phyloP scores from a whole-genome alignment of 441 rosid species.

The Bruguiera hainesii region DNA sequence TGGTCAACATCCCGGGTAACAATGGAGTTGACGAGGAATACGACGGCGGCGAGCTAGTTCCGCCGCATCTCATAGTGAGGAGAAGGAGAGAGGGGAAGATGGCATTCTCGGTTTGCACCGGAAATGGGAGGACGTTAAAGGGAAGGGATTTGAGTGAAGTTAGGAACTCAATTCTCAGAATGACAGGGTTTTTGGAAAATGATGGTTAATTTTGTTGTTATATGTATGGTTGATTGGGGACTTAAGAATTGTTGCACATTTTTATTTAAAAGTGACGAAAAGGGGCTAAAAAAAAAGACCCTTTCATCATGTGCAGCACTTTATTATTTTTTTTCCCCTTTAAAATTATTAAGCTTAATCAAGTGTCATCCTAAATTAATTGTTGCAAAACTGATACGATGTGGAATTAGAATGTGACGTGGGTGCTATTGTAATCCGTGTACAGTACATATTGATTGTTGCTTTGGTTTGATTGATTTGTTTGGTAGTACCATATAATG shows the following conservation, averaged over 20 bases:
- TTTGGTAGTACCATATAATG: too few relatives aligned
- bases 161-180: conserved; percentile 68
- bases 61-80: conserved; percentile 66
- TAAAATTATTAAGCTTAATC: too few relatives aligned
- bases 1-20: conserved; percentile 40
- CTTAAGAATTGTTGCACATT: not conserved
- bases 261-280: not conserved
- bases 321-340: not conserved
- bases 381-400: too few relatives aligned
- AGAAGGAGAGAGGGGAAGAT: conserved; percentile 50
- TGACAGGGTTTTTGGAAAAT: conserved; percentile 85
- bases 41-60: conserved; percentile 38
- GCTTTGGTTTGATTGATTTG: too few relatives aligned
- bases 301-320: conserved; percentile 4
- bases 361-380: too few relatives aligned
- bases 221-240: not conserved
- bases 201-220: not conserved
- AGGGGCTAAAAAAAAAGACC: not conserved
- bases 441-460: too few relatives aligned
- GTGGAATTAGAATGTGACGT: too few relatives aligned
- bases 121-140: conserved; percentile 79
- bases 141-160: conserved; percentile 78
- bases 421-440: too few relatives aligned
- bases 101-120: conserved; percentile 71
- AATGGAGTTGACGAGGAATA: conserved; percentile 28